Percentiles rank a stretch among this genome's conserved stretches.
Conservation (phyloP, 2,329 filamentous ascomycete genomes). For the Camillea tinctor region DNA sequence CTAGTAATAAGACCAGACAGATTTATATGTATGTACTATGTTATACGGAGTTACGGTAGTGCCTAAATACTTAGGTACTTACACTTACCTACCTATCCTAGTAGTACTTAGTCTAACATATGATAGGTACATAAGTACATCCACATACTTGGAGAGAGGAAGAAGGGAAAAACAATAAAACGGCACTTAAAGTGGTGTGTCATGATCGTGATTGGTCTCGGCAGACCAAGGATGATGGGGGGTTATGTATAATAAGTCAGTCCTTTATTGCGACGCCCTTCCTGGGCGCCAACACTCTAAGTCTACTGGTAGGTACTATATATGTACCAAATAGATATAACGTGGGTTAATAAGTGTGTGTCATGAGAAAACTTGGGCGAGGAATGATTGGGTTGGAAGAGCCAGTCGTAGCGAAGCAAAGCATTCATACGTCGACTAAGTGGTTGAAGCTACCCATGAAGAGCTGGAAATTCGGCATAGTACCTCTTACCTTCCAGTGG, state of each 20-base stretch:
- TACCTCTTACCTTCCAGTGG: no score
- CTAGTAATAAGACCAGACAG: not conserved
- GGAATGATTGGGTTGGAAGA: not conserved
- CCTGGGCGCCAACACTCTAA: no score
- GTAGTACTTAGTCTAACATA: no score
- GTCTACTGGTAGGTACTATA: not conserved
- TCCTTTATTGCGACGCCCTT: not conserved
- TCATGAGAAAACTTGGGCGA: not conserved
- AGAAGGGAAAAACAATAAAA: not conserved
- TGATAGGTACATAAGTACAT: not conserved
- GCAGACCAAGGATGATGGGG: not conserved
- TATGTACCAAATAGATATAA: not conserved
- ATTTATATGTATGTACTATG: no score
- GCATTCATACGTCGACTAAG: not conserved
- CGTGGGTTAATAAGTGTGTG: no score
- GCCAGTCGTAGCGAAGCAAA: not conserved
- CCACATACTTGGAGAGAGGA: not conserved
- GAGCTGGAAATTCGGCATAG: not conserved
- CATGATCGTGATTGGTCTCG: not conserved
- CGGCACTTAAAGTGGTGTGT: not conserved
- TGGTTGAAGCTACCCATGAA: not conserved
- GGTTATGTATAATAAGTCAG: not conserved
- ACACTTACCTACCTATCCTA: not conserved
- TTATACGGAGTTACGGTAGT: no score
- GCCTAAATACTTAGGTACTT: no score